Evolutionary conservation across 2,329 filamentous ascomycete genomes (phyloP).

Genomic region (Trichoderma sp.): DNA sequence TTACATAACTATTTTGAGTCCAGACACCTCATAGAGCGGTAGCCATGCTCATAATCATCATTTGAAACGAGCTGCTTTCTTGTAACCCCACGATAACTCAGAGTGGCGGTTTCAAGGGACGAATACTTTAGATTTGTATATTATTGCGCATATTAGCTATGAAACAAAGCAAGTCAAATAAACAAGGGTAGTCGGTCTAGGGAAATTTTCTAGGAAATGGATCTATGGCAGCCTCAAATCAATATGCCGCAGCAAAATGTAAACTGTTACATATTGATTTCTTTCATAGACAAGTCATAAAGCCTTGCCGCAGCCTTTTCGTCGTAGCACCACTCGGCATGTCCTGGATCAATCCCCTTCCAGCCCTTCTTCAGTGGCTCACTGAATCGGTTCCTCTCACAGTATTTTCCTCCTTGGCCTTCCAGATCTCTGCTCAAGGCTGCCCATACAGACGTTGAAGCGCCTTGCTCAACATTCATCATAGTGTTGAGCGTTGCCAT

Average conservation of each 20-base stretch:
- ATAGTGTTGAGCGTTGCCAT: conserved; percentile 6
- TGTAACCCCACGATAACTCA: neutral
- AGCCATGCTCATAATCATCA: neutral
- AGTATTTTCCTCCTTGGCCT: conserved; percentile 45
- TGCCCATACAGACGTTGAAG: conserved; percentile 45
- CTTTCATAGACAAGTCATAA: conserved; percentile 14
- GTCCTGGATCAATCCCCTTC: conserved; percentile 14
- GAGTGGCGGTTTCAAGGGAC: neutral
- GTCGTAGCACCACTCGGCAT: conserved; percentile 19
- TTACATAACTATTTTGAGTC: neutral
- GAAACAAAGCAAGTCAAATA: neutral
- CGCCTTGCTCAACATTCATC: conserved; percentile 39
- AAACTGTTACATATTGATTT: neutral
- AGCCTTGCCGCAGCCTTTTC: conserved; percentile 6
- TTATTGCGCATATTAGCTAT: neutral
- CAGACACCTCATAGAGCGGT: neutral
- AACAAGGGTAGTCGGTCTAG: neutral
- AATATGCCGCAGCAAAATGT: neutral
- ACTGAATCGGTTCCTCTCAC: conserved; percentile 28
- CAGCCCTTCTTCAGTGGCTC: conserved; percentile 12
- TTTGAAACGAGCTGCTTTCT: neutral
- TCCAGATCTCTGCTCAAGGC: conserved; percentile 41
- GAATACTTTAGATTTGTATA: neutral
- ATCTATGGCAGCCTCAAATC: neutral
- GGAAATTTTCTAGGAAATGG: neutral